These are phyloP conservation scores for Tolypocladium cylindrosporum DNA, from an alignment of 2,329 filamentous ascomycete species.

Conservation along the genomic window DNA sequence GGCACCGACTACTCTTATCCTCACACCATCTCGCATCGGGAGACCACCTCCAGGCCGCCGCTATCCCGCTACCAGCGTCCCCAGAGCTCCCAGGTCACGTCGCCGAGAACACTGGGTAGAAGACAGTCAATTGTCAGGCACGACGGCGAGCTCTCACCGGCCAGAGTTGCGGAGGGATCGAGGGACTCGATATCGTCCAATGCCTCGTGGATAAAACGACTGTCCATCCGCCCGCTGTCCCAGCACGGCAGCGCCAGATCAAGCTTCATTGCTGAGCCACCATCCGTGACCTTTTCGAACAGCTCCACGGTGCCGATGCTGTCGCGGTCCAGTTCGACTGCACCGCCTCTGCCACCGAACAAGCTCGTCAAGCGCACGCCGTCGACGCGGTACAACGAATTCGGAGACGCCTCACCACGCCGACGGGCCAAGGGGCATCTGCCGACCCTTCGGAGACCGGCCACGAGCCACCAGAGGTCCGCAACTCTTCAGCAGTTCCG, in stretches of 20 bases:
- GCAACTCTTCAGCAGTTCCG: conserved; percentile 53
- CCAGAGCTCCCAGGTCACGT: conserved; percentile 28
- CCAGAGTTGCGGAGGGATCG: conserved; percentile 30
- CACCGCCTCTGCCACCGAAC: conserved; percentile 49
- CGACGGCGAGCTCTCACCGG: conserved; percentile 25
- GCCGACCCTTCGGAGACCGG: conserved; percentile 59
- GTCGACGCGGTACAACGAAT: conserved; percentile 38
- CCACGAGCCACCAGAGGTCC: conserved; percentile 70
- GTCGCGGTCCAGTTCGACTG: conserved; percentile 23
- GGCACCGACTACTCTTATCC: conserved; percentile 19
- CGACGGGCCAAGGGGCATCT: conserved; percentile 50
- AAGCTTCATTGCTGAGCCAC: conserved; percentile 54
- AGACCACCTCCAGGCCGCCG: conserved; percentile 24
- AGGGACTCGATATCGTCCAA: conserved; percentile 51
- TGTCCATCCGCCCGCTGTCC: conserved; percentile 56
- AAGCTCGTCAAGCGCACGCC: conserved; percentile 68
- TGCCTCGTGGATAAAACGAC: conserved; percentile 62
- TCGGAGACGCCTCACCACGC: conserved; percentile 27
- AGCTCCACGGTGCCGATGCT: conserved; percentile 58
- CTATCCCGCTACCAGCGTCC: conserved; percentile 27
- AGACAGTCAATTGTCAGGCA: conserved; percentile 33
- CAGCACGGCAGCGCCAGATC: conserved; percentile 56
- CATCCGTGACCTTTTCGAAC: conserved; percentile 56
- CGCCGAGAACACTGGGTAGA: conserved; percentile 27
- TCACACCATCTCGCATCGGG: conserved; percentile 17